Conservation (phyloP, 2,329 filamentous ascomycete genomes). For the Colletotrichum coccodes region DNA sequence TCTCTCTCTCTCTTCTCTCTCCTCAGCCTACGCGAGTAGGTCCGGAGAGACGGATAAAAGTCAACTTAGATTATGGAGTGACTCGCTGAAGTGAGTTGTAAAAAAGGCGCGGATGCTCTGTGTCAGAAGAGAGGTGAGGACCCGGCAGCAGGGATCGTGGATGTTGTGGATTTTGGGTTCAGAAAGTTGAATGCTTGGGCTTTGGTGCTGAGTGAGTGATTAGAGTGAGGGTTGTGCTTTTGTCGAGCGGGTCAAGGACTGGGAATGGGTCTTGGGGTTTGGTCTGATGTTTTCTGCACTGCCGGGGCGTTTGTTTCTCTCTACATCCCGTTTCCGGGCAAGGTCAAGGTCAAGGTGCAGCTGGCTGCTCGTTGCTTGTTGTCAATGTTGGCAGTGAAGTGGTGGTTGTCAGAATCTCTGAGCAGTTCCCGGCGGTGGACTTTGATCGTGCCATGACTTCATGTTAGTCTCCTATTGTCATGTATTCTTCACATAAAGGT, state of each 20-base stretch:
- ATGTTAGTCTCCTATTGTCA: neutral
- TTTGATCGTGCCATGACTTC: neutral
- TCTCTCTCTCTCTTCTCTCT: neutral
- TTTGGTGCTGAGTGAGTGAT: constrained; percentile 5
- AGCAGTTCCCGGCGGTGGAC: neutral
- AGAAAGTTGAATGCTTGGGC: neutral
- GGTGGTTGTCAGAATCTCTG: neutral
- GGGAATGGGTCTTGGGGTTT: constrained; percentile 2
- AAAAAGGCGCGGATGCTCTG: neutral
- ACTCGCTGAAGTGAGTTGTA: neutral
- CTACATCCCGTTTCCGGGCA: neutral
- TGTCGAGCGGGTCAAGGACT: neutral
- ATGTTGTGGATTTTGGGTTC: constrained; percentile 18
- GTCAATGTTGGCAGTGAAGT: neutral
- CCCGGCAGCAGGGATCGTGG: constrained; percentile 12
- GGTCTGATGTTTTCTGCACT: constrained; percentile 1
- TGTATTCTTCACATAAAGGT: constrained; percentile 13
- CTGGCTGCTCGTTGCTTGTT: constrained; percentile 16
- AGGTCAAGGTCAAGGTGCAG: neutral
- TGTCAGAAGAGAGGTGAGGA: neutral
- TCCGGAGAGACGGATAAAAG: neutral
- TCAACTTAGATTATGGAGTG: too few relatives aligned
- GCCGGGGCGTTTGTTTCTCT: constrained; percentile 6
- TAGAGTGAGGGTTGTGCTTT: constrained; percentile 7
- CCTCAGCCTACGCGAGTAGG: too few relatives aligned